phyloP scores from a whole-genome alignment of 1,284 basidiomycete genomes.

The Neonothopanus nambi region DNA sequence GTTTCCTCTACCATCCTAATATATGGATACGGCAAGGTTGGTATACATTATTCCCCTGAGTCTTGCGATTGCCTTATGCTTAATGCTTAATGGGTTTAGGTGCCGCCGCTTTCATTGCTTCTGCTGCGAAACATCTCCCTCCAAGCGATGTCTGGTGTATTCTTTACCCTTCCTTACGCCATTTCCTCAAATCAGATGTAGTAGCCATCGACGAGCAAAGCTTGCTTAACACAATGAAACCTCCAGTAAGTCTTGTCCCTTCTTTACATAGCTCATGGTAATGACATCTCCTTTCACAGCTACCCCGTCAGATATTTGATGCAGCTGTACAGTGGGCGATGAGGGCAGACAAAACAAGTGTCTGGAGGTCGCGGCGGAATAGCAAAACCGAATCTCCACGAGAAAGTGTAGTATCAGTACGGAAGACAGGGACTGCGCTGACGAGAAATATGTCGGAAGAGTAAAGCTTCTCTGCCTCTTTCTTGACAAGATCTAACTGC shows the following conservation, averaged over 20 bases:
- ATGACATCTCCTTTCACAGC: slow-evolving; percentile 40
- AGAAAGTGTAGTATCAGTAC: slow-evolving; percentile 65
- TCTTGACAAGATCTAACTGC: slow-evolving; percentile 9
- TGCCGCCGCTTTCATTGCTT: slow-evolving; percentile 84
- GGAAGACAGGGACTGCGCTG: slow-evolving; percentile 49
- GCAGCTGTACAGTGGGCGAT: slow-evolving; percentile 89
- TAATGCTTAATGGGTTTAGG: slow-evolving; percentile 43
- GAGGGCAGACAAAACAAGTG: slow-evolving; percentile 71
- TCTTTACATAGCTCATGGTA: slow-evolving; percentile 7
- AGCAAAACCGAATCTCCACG: slow-evolving; percentile 64
- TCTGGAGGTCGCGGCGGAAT: slow-evolving; percentile 58
- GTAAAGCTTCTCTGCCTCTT: slow-evolving; percentile 40
- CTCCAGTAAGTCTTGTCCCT: slow-evolving; percentile 59
- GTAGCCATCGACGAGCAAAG: slow-evolving; percentile 72
- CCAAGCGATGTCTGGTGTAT: slow-evolving; percentile 95
- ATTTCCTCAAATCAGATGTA: slow-evolving; percentile 87
- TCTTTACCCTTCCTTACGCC: slow-evolving; percentile 87
- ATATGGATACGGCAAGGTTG: slow-evolving; percentile 93
- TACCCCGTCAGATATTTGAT: slow-evolving; percentile 80
- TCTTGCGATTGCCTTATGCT: too few species aligned
- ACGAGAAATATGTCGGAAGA: slow-evolving; percentile 70
- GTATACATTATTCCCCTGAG: slow-evolving; percentile 13
- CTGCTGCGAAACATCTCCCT: slow-evolving; percentile 78
- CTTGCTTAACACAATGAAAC: slow-evolving; percentile 73
- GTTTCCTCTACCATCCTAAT: slow-evolving; percentile 95